A percentile compares a stretch with the other conserved stretches of the same genome.
Conservation (phyloP, 192 early-diverging fungal genomes). For the Geranomyces variabilis region DNA sequence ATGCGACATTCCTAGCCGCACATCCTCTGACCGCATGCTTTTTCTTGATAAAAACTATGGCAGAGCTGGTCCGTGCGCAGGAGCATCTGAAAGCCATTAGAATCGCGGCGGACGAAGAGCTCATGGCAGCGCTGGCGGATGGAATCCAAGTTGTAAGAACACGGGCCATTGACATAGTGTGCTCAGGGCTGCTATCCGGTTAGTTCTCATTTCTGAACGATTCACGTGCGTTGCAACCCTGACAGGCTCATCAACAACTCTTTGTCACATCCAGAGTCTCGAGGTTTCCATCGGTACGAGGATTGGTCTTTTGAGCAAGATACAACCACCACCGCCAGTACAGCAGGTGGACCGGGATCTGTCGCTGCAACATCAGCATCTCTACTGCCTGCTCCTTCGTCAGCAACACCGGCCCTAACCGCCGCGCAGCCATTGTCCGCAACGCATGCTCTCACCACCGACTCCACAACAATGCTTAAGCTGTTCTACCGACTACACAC, state of each 20-base stretch:
- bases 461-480: constrained; percentile 66
- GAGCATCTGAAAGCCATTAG: constrained; percentile 77
- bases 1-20: constrained; percentile 32
- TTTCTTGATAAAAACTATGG: constrained; percentile 76
- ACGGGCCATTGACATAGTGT: constrained; percentile 74
- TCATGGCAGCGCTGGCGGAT: constrained; percentile 66
- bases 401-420: background rate
- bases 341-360: background rate
- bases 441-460: constrained; percentile 26
- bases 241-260: too few species aligned
- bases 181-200: constrained; percentile 46
- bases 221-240: too few species aligned
- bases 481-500: constrained; percentile 73
- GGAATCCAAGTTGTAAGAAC: constrained; percentile 74
- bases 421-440: constrained; percentile 4
- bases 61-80: constrained; percentile 74
- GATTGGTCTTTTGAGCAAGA: constrained; percentile 73
- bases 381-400: background rate
- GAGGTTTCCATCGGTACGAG: constrained; percentile 71
- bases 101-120: constrained; percentile 66
- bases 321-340: constrained; percentile 1
- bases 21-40: constrained; percentile 70
- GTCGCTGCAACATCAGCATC: constrained; percentile 2
- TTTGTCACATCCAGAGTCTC: constrained; percentile 59
- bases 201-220: too few species aligned